These are phyloP conservation scores for Corylus americana DNA, from an alignment of 306 rosid species.

Conservation along the genomic window DNA sequence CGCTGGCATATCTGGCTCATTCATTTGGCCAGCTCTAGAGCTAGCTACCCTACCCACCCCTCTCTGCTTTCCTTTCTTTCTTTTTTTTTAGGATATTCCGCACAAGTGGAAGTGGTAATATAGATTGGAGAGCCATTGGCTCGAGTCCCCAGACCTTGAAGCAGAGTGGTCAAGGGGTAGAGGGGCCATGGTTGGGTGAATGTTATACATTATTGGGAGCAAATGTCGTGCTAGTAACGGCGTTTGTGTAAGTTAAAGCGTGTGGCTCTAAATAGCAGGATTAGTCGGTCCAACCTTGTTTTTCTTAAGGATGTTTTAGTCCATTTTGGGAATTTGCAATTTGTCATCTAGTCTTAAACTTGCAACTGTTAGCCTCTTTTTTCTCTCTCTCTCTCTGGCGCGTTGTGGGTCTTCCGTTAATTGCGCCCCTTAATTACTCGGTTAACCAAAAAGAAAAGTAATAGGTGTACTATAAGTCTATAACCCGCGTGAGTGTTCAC, in stretches of 20 bases:
- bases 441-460: neutral
- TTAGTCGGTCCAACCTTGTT: neutral
- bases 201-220: conserved; percentile 3
- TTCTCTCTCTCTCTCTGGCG: neutral
- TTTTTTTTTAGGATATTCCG: conserved; percentile 16
- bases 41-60: neutral
- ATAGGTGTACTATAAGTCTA: neutral
- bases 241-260: neutral
- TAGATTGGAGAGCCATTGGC: conserved; percentile 3
- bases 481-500: no score
- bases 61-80: neutral
- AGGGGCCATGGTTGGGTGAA: neutral
- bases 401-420: no score
- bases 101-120: conserved; percentile 32
- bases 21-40: conserved; percentile 58
- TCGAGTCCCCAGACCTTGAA: conserved; percentile 34
- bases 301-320: no score
- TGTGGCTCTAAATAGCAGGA: neutral
- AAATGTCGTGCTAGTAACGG: conserved; percentile 15
- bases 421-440: neutral
- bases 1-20: conserved; percentile 68
- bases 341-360: neutral
- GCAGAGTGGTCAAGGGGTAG: conserved; percentile 35
- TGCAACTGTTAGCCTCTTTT: neutral
- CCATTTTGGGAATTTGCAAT: neutral